These are phyloP conservation scores for Cutaneotrichosporon curvatum DNA, from an alignment of 1,284 basidiomycete genomes.

Conservation along the genomic window DNA sequence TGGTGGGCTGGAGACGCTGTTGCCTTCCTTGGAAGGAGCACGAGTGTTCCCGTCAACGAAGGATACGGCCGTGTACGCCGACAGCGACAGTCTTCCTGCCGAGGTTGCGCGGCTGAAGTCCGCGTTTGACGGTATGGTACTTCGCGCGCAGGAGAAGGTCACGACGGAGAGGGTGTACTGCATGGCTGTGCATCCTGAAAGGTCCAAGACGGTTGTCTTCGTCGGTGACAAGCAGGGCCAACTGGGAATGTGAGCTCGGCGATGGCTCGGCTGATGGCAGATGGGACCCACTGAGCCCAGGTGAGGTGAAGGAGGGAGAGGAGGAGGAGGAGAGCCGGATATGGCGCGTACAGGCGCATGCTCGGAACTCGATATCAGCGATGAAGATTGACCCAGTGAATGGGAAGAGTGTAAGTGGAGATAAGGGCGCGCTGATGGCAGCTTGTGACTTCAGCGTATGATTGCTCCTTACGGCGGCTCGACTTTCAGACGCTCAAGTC, in stretches of 20 bases:
- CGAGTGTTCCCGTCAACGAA: conserved; percentile 1
- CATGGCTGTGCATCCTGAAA: conserved; percentile 48
- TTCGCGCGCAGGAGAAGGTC: conserved; percentile 42
- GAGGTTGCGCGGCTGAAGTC: conserved; percentile 28
- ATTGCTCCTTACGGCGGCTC: conserved; percentile 47
- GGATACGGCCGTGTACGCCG: conserved; percentile 20
- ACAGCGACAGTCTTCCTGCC: conserved; percentile 14
- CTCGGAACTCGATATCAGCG: conserved; percentile 39
- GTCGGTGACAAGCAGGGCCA: conserved; percentile 48
- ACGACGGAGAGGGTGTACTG: conserved; percentile 47
- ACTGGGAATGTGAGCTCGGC: conserved; percentile 43
- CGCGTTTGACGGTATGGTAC: conserved; percentile 32
- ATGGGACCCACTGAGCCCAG: conserved; percentile 37
- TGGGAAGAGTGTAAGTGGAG: conserved; percentile 36
- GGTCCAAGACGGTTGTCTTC: conserved; percentile 45
- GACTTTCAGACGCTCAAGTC: conserved; percentile 44
- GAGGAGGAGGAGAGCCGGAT: conserved; percentile 33
- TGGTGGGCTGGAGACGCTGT: conserved; percentile 14
- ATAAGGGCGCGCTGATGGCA: conserved; percentile 15
- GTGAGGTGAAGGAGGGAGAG: conserved; percentile 23
- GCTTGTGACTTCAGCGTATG: conserved; percentile 48
- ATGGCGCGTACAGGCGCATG: conserved; percentile 47
- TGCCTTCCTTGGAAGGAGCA: not conserved
- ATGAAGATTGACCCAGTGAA: conserved; percentile 45
- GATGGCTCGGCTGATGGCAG: conserved; percentile 17